Evolutionary conservation across 2,329 filamentous ascomycete genomes (phyloP).

Genomic region (Fusarium equiseti): DNA sequence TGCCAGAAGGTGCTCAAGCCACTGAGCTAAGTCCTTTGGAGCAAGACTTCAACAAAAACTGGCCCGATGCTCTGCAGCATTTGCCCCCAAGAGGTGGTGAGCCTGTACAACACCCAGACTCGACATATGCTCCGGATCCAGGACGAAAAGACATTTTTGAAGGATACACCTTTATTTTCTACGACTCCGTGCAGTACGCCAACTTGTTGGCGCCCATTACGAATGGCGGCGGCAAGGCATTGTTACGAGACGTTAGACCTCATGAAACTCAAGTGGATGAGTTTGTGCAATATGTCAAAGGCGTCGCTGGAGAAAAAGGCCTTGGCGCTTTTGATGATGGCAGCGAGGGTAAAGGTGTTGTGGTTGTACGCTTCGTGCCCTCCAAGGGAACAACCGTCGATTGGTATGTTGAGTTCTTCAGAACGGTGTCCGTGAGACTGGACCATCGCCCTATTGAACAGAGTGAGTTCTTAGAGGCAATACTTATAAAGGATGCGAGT

Average conservation of each 20-base stretch:
- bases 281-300: slow-evolving; percentile 81
- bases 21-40: slow-evolving; percentile 73
- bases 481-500: slow-evolving; percentile 82
- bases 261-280: slow-evolving; percentile 77
- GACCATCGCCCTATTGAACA: slow-evolving; percentile 89
- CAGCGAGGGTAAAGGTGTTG: slow-evolving; percentile 76
- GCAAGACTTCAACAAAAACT: slow-evolving; percentile 80
- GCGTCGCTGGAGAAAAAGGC: slow-evolving; percentile 79
- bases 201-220: slow-evolving; percentile 80
- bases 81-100: slow-evolving; percentile 83
- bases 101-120: slow-evolving; percentile 73
- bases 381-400: slow-evolving; percentile 65
- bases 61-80: slow-evolving; percentile 80
- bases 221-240: slow-evolving; percentile 84
- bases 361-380: slow-evolving; percentile 79
- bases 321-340: slow-evolving; percentile 73
- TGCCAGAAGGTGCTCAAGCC: slow-evolving; percentile 60
- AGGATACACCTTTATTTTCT: slow-evolving; percentile 90
- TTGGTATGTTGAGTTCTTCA: slow-evolving; percentile 79
- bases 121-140: slow-evolving; percentile 78
- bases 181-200: slow-evolving; percentile 79
- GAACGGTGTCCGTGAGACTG: slow-evolving; percentile 75
- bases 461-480: slow-evolving; percentile 91
- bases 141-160: slow-evolving; percentile 79
- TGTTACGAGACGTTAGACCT: slow-evolving; percentile 72